phyloP scores from a whole-genome alignment of 768 basidiomycete genomes.

The Coprinopsis marcescibilis region DNA sequence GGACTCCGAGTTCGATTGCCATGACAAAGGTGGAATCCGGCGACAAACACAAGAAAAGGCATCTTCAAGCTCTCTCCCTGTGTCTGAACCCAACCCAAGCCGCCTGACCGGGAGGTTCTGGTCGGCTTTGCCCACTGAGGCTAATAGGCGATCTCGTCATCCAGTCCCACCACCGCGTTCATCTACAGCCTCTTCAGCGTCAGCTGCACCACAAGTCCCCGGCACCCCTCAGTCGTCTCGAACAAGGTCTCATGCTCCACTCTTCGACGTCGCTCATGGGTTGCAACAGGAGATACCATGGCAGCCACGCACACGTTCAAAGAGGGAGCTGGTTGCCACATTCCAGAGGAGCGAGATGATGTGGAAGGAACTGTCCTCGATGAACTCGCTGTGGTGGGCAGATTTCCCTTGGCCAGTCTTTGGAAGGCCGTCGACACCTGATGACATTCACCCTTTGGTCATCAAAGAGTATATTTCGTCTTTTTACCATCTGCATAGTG shows the following conservation, averaged over 20 bases:
- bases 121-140: too few species aligned
- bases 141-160: too few species aligned
- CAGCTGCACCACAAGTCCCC: too few species aligned
- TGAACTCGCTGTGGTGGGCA: conserved; percentile 50
- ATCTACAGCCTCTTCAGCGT: too few species aligned
- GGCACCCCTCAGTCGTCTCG: too few species aligned
- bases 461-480: conserved; percentile 62
- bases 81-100: conserved; percentile 26
- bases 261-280: conserved; percentile 59
- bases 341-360: conserved; percentile 59
- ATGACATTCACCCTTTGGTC: conserved; percentile 51
- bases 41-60: conserved; percentile 21
- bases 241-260: conserved; percentile 21
- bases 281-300: conserved; percentile 50
- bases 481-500: conserved; percentile 47
- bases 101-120: conserved; percentile 34
- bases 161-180: too few species aligned
- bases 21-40: conserved; percentile 18
- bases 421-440: conserved; percentile 47
- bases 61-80: too few species aligned
- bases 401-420: conserved; percentile 75
- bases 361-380: conserved; percentile 45
- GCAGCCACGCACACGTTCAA: conserved; percentile 43
- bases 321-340: conserved; percentile 49
- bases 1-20: too few species aligned